Evolutionary conservation across 495 filamentous ascomycete genomes (phyloP).

Genomic region (Mytilinidion resinicola): DNA sequence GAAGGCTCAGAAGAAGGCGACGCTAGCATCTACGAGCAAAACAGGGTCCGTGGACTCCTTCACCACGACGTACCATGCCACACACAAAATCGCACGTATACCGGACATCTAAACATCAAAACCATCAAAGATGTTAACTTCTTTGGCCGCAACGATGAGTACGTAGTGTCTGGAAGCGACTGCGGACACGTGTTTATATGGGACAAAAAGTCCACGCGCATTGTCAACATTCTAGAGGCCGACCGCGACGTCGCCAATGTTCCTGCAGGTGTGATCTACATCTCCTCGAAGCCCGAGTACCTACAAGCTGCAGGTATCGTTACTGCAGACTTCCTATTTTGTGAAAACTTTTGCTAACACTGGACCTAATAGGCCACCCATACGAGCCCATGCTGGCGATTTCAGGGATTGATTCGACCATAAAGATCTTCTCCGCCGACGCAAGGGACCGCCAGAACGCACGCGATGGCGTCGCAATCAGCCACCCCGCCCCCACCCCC

Average conservation of each 20-base stretch:
- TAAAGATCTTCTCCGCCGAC: constrained; percentile 71
- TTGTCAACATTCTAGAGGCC: constrained; percentile 64
- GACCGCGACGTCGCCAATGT: constrained; percentile 73
- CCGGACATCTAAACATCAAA: constrained; percentile 65
- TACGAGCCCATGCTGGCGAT: constrained; percentile 66
- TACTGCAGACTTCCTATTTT: neutral
- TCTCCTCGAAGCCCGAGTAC: neutral
- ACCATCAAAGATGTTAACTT: constrained; percentile 74
- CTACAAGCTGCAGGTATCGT: neutral
- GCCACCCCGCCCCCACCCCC: constrained; percentile 33
- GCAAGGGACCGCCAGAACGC: constrained; percentile 52
- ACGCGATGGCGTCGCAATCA: constrained; percentile 49
- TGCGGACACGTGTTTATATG: constrained; percentile 66
- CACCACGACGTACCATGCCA: constrained; percentile 51
- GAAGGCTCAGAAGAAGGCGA: constrained; percentile 34
- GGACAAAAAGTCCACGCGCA: constrained; percentile 55
- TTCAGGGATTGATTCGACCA: constrained; percentile 67
- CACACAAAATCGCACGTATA: constrained; percentile 53
- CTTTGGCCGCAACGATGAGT: constrained; percentile 66
- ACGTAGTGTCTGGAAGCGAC: constrained; percentile 66
- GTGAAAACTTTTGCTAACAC: neutral
- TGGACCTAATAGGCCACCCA: constrained; percentile 50
- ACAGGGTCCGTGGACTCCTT: constrained; percentile 40
- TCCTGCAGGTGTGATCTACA: constrained; percentile 47
- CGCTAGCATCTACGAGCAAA: constrained; percentile 36